Evolutionary conservation across 1,284 basidiomycete genomes (phyloP).

Genomic region (Apiotrichum veenhuisii): DNA sequence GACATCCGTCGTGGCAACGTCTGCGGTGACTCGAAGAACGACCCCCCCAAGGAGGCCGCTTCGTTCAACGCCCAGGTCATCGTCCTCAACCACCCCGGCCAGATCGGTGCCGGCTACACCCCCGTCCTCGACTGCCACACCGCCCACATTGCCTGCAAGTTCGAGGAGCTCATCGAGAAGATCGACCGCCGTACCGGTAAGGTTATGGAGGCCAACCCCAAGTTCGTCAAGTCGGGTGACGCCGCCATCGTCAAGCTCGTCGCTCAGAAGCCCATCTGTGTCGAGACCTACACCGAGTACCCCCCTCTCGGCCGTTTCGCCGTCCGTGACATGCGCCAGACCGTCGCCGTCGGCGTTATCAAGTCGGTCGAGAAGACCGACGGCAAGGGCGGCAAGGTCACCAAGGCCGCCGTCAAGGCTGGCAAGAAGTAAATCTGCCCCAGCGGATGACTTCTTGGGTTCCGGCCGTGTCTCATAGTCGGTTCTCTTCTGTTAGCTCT

Average conservation of each 20-base stretch:
- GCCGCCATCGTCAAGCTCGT: slow-evolving; percentile 95
- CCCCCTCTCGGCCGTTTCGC: slow-evolving; percentile 97
- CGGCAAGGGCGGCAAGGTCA: slow-evolving; percentile 73
- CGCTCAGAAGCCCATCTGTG: slow-evolving; percentile 58
- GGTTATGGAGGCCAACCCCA: slow-evolving; percentile 65
- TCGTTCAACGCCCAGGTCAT: slow-evolving; percentile 99
- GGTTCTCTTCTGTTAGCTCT: too few relatives aligned
- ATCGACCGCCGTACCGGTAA: slow-evolving; percentile 93
- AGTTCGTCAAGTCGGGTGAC: slow-evolving; percentile 96
- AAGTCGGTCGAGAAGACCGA: slow-evolving; percentile 83
- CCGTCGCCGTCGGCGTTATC: slow-evolving; percentile 96
- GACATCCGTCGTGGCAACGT: slow-evolving; percentile 99
- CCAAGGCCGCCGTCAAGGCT: slow-evolving; percentile 84
- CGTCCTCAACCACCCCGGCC: slow-evolving; percentile 99
- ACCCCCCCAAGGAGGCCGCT: slow-evolving; percentile 98
- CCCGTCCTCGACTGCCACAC: slow-evolving; percentile 99
- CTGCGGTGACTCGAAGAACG: slow-evolving; percentile 99
- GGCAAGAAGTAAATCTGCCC: slow-evolving; percentile 20
- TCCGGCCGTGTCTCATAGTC: too few relatives aligned
- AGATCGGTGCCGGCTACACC: slow-evolving; percentile 80
- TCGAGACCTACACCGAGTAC: slow-evolving; percentile 96
- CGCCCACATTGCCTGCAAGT: slow-evolving; percentile 99
- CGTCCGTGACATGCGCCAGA: slow-evolving; percentile 86
- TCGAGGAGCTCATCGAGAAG: slow-evolving; percentile 95
- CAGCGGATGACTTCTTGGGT: too few relatives aligned